phyloP scores from a whole-genome alignment of 73 alveolate genomes.

The Blepharisma japonicum region DNA sequence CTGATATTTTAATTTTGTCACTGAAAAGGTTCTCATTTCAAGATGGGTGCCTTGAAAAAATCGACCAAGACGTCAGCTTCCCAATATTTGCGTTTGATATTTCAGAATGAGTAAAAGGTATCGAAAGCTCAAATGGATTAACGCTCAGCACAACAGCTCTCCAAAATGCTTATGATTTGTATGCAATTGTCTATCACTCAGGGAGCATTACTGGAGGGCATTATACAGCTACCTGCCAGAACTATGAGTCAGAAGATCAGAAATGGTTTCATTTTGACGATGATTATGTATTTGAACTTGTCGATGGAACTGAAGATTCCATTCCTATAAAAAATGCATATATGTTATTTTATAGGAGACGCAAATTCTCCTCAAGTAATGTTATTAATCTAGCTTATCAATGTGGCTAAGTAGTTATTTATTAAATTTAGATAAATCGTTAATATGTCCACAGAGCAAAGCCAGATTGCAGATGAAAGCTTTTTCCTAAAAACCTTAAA shows the following conservation, averaged over 20 bases:
- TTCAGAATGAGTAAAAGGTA: slow-evolving; percentile 35
- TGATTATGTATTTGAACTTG: slow-evolving; percentile 31
- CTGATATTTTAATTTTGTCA: slow-evolving; percentile 70
- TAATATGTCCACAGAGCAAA: no score
- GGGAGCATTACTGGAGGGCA: slow-evolving; percentile 64
- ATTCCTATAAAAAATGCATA: slow-evolving; percentile 59
- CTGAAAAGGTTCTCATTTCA: slow-evolving; percentile 64
- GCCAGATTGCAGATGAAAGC: no score
- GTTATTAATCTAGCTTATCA: slow-evolving; percentile 54
- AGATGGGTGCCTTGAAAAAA: slow-evolving; percentile 67
- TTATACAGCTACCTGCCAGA: slow-evolving; percentile 50
- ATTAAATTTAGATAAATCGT: no score
- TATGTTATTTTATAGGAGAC: slow-evolving; percentile 61
- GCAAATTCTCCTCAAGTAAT: slow-evolving; percentile 58
- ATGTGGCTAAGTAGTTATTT: slow-evolving; percentile 25
- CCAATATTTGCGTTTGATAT: slow-evolving; percentile 60
- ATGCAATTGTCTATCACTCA: slow-evolving; percentile 71
- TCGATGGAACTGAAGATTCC: slow-evolving; percentile 35
- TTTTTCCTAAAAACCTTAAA: no score
- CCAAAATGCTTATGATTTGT: slow-evolving; percentile 53
- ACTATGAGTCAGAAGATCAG: slow-evolving; percentile 35
- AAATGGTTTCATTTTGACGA: slow-evolving; percentile 71
- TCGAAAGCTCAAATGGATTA: slow-evolving; percentile 21
- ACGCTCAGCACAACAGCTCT: slow-evolving; percentile 26
- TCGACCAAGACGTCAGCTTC: slow-evolving; percentile 65